Conservation (phyloP, 768 basidiomycete genomes). For the Suillus sp. region DNA sequence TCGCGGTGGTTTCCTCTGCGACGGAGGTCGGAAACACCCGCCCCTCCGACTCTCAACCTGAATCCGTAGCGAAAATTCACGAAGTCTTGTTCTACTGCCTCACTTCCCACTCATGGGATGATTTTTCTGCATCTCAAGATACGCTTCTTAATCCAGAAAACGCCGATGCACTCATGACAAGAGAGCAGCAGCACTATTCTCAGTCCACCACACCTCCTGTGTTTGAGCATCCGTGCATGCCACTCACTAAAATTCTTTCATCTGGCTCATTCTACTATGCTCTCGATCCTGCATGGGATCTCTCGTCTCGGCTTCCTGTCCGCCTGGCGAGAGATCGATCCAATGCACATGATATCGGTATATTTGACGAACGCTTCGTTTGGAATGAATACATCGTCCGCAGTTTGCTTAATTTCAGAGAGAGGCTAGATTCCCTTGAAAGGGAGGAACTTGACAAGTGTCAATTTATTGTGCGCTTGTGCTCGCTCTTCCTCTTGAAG, state of each 20-base stretch:
- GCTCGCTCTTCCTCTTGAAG: slow-evolving; percentile 15
- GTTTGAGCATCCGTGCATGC: slow-evolving; percentile 88
- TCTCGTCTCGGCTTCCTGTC: slow-evolving; percentile 79
- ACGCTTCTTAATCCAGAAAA: slow-evolving; percentile 58
- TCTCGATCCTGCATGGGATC: slow-evolving; percentile 80
- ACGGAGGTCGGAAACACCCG: slow-evolving; percentile 75
- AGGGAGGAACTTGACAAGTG: slow-evolving; percentile 77
- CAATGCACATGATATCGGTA: slow-evolving; percentile 48
- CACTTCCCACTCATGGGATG: slow-evolving; percentile 84
- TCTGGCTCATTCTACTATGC: slow-evolving; percentile 95
- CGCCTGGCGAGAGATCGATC: slow-evolving; percentile 58
- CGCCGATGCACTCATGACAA: slow-evolving; percentile 45
- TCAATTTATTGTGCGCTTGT: slow-evolving; percentile 74
- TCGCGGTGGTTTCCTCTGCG: slow-evolving; percentile 77
- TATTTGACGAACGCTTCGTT: slow-evolving; percentile 85
- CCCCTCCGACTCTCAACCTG: slow-evolving; percentile 55
- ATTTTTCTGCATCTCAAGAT: slow-evolving; percentile 56
- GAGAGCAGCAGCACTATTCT: slow-evolving; percentile 42
- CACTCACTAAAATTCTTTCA: slow-evolving; percentile 87
- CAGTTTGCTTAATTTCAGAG: slow-evolving; percentile 86
- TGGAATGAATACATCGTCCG: slow-evolving; percentile 95
- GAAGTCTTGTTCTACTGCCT: slow-evolving; percentile 90
- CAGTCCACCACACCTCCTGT: slow-evolving; percentile 49
- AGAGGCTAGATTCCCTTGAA: slow-evolving; percentile 69
- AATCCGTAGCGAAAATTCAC: slow-evolving; percentile 81